Evolutionary conservation across 1,284 basidiomycete species (phyloP).

Genomic region (Naganishia sp.): DNA sequence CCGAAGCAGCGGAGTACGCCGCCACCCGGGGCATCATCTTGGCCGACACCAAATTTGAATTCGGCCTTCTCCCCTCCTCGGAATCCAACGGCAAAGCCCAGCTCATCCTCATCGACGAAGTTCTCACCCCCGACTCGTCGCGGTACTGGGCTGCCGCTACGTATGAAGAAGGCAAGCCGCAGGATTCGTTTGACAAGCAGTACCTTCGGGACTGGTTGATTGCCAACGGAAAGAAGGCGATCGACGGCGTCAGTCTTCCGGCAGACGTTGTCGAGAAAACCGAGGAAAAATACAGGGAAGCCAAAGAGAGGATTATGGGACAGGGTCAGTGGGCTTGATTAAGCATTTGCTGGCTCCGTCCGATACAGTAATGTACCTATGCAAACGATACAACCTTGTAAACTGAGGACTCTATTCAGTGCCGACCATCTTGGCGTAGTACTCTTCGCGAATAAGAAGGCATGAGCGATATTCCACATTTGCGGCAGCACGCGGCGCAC

Average conservation of each 20-base stretch:
- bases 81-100: slow-evolving; percentile 52
- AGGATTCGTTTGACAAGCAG: slow-evolving; percentile 96
- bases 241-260: slow-evolving; percentile 74
- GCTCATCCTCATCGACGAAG: slow-evolving; percentile 91
- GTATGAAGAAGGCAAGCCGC: slow-evolving; percentile 74
- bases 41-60: slow-evolving; percentile 93
- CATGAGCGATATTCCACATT: background rate
- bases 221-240: slow-evolving; percentile 67
- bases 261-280: slow-evolving; percentile 77
- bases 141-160: slow-evolving; percentile 86
- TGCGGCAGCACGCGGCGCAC: background rate
- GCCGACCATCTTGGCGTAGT: slow-evolving; percentile 24
- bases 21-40: slow-evolving; percentile 83
- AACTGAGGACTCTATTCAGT: background rate
- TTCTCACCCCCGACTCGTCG: slow-evolving; percentile 94
- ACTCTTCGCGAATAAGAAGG: background rate
- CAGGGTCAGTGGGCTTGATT: slow-evolving; percentile 31
- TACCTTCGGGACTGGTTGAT: slow-evolving; percentile 89
- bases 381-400: background rate
- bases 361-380: background rate
- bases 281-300: slow-evolving; percentile 73
- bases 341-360: background rate
- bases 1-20: slow-evolving; percentile 75
- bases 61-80: slow-evolving; percentile 63
- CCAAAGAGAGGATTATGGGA: slow-evolving; percentile 66